These are phyloP conservation scores for Pseudogymnoascus sp. DNA, from an alignment of 2,329 filamentous ascomycete genomes.

Conservation along the genomic window DNA sequence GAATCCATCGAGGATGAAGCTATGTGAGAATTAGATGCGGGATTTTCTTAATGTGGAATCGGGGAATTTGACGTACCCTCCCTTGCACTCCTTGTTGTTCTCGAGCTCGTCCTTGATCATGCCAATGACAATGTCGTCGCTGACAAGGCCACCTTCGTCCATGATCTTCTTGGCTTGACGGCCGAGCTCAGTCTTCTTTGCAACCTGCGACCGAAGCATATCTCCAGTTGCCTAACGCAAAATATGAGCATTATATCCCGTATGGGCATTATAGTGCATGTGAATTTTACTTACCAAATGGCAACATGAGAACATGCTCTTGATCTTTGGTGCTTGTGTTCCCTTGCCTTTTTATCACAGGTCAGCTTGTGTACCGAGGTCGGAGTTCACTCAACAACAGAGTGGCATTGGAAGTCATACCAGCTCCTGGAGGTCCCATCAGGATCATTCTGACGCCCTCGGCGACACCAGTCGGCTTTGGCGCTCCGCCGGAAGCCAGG, in stretches of 20 bases:
- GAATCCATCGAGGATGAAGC: conserved; percentile 98
- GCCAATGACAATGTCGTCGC: conserved; percentile 97
- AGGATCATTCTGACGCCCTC: conserved; percentile 86
- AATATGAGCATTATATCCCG: conserved; percentile 20
- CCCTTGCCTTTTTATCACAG: conserved; percentile 67
- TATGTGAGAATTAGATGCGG: conserved; percentile 33
- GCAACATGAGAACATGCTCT: conserved; percentile 95
- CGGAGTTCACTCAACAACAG: not conserved
- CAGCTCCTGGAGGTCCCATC: conserved; percentile 94
- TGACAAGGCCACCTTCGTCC: conserved; percentile 95
- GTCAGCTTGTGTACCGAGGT: not conserved
- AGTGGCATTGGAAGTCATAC: conserved; percentile 46
- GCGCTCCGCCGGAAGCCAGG: conserved; percentile 40
- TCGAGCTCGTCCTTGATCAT: conserved; percentile 99
- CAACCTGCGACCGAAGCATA: conserved; percentile 97
- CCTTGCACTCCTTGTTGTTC: conserved; percentile 89
- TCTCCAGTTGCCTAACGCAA: conserved; percentile 78
- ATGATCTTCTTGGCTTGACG: conserved; percentile 99
- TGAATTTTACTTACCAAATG: conserved; percentile 63
- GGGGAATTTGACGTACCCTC: conserved; percentile 57
- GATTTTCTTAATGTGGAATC: not conserved
- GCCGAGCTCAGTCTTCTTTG: conserved; percentile 91
- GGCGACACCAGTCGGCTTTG: conserved; percentile 47
- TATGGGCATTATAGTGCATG: not conserved
- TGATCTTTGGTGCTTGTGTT: conserved; percentile 95